Base-by-base conservation (phyloP, 140 eudicot species). In the Flaveria floridana region DNA sequence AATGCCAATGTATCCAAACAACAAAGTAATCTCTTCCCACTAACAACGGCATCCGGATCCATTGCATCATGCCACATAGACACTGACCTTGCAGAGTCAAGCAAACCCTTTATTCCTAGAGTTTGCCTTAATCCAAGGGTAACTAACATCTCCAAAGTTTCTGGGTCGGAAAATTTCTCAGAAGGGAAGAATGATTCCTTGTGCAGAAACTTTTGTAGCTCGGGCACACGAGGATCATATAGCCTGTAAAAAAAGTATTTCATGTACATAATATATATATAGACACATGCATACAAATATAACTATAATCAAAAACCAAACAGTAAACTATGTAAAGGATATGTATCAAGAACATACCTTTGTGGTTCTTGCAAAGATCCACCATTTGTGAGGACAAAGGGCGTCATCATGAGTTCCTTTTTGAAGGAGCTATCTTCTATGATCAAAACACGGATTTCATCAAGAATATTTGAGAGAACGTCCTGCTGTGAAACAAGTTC, bases 171-270 rank as follows among this genome's bases (percentile, higher is more conserved):
- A 72, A 94, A 94, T 34, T 79, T 80, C 46, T 81, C 89, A 76
- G 91, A 86, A 65, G 99, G 99, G 63, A 94, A 94, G 87, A 88
- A 90, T 46, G 79, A 86, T 41, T 79, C 92, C 19, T 69, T 76
- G 51, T 88, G 94, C 78, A 94, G 92, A 82, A 88, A 76, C 75
- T 79, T 37, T 51, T 79, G 87, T 51, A 94, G 86, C 87, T 86
- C 95, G 0, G 95, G 81, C 68, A 90, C 78, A 77, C 97, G 99
- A 79, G 99, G 97, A 85, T 94, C 99, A 82, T 94, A 94, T 72
- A 94, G 87, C 96, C 99, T 94, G 96, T 70, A 66, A 78, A 37
- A 73, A 66, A 78, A 23, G 53, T 30, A 70, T 46, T 26, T 74
- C 62, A 74, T 37, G 73, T 50, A 75, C 37, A 37, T n/a, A 65